Evolutionary conservation across 768 basidiomycete genomes (phyloP).

Genomic region (Termitomyces sp.): DNA sequence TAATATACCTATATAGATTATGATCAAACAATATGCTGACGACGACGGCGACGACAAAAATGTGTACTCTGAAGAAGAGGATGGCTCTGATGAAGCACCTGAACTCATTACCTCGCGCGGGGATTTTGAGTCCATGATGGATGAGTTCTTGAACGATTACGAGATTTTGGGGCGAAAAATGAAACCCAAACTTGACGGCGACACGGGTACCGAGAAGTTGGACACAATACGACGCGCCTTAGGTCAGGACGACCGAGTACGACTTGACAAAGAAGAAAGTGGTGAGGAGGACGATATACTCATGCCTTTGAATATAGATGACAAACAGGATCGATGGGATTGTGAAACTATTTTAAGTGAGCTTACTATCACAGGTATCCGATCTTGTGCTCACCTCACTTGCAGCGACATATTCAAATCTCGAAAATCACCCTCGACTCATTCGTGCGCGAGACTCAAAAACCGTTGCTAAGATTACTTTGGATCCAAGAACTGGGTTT

Average conservation of each 20-base stretch:
- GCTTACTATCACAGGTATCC: slow-evolving; percentile 23
- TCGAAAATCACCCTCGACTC: slow-evolving; percentile 93
- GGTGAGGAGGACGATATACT: slow-evolving; percentile 42
- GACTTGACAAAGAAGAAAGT: slow-evolving; percentile 35
- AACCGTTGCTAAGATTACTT: slow-evolving; percentile 56
- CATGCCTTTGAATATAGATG: slow-evolving; percentile 42
- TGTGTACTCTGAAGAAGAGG: slow-evolving; percentile 25
- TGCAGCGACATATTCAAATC: slow-evolving; percentile 90
- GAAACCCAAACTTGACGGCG: slow-evolving; percentile 70
- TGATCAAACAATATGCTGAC: slow-evolving; percentile 71
- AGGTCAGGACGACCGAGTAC: slow-evolving; percentile 62
- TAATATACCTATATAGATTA: slow-evolving; percentile 42
- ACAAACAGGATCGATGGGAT: slow-evolving; percentile 85
- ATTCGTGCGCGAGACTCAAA: slow-evolving; percentile 64
- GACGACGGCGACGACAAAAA: slow-evolving; percentile 56
- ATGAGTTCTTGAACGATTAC: slow-evolving; percentile 90
- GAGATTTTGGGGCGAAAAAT: slow-evolving; percentile 88
- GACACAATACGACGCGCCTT: slow-evolving; percentile 75
- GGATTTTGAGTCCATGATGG: slow-evolving; percentile 88
- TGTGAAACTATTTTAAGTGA: slow-evolving; percentile 92
- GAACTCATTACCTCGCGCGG: slow-evolving; percentile 77
- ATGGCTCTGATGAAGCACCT: slow-evolving; percentile 59
- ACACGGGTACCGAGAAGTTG: slow-evolving; percentile 73
- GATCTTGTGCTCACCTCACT: background rate
- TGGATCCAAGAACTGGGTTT: slow-evolving; percentile 77